Base-by-base conservation (phyloP, 176 grass and related monocot species). In the Phragmites australis region DNA sequence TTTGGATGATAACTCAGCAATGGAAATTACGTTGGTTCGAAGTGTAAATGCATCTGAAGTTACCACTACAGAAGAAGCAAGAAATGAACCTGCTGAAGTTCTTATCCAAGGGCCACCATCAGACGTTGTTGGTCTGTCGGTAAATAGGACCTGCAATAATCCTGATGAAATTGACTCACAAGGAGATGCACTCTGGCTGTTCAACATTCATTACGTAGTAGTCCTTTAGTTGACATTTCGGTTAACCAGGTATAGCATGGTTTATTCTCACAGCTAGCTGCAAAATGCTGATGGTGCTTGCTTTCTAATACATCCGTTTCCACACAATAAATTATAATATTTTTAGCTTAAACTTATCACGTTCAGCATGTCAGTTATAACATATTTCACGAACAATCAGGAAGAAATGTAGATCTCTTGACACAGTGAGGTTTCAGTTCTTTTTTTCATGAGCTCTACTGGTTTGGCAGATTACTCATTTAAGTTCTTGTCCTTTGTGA, bases 21-120 rank as follows among this genome's bases (percentile, higher is more conserved):
- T 85, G 82, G 72, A 89, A 82, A 77, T 85, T 64, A 70, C 77
- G 40, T 71, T 87, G 53, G 77, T 70, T 56, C 76, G 17, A 70
- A 81, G 18, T 48, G 43, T 26, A 31, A 81, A 81, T 81, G 48
- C 76, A 84, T 76, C 76, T 51, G 81, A 91, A 65, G 63, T 42
- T 48, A 45, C 53, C 25, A 27, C 48, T 72, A 47, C 80, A 86
- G 67, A 78, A 78, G 45, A 49, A 63, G 39, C 0, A 3, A 75
- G 37, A 32, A 81, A 84, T 84, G 54, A n/a, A 26, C 23, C 51
- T 70, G 58, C 47, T 78, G 51, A 82, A 58, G 57, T 61, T 85
- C 44, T 46, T 78, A 60, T 79, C 50, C 66, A 92, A 81, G 32
- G 34, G 21, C 23, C 30, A 61, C 21, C 29, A 62, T 72, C 84